phyloP scores from a whole-genome alignment of 495 filamentous ascomycete species.

The Hyaloscypha bicolor region DNA sequence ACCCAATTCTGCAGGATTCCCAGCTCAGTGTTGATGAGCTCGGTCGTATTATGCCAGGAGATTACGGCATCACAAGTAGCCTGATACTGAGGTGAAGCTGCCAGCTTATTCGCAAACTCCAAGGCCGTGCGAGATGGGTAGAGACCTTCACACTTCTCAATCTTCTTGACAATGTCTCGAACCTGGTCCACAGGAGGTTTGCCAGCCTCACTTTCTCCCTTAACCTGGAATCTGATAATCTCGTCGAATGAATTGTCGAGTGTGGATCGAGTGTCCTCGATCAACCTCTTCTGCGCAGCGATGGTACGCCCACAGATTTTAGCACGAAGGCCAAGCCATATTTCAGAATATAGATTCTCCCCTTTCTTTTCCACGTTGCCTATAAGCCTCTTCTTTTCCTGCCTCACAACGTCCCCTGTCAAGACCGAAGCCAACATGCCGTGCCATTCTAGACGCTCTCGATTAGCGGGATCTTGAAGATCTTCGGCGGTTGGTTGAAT shows the following conservation, averaged over 20 bases:
- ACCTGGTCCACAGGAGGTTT: constrained; percentile 87
- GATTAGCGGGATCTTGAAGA: constrained; percentile 81
- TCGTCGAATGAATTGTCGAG: constrained; percentile 77
- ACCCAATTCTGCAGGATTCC: constrained; percentile 92
- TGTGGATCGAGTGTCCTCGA: constrained; percentile 74
- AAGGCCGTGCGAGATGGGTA: constrained; percentile 81
- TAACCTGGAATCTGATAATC: constrained; percentile 89
- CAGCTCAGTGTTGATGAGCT: constrained; percentile 93
- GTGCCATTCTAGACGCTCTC: constrained; percentile 96
- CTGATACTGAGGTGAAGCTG: constrained; percentile 71
- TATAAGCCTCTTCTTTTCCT: constrained; percentile 94
- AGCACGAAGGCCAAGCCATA: constrained; percentile 88
- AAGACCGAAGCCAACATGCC: constrained; percentile 94
- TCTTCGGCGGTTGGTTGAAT: constrained; percentile 88
- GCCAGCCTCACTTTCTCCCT: constrained; percentile 88
- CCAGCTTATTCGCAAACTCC: constrained; percentile 67
- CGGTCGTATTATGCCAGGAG: constrained; percentile 97
- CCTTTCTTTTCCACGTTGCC: constrained; percentile 75
- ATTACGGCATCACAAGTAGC: constrained; percentile 85
- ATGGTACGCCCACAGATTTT: constrained; percentile 81
- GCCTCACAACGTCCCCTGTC: constrained; percentile 94
- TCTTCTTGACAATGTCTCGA: constrained; percentile 81
- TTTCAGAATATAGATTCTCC: constrained; percentile 74
- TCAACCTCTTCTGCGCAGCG: constrained; percentile 76
- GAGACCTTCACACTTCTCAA: constrained; percentile 81